Evolutionary conservation across 257 asterid species (phyloP).

Genomic region (Anisodus acutangulus): DNA sequence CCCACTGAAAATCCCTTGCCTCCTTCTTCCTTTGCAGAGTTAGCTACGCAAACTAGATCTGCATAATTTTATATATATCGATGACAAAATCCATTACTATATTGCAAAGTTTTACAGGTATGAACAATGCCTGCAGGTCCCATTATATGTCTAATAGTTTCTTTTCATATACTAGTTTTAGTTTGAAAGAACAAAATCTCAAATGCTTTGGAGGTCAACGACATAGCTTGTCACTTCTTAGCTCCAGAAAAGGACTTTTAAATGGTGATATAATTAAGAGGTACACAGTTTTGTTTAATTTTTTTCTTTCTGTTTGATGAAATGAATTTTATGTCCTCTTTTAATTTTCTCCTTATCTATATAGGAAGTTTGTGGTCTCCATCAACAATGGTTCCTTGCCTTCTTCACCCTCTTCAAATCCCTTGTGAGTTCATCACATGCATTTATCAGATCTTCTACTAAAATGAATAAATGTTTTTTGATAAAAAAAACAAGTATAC

Average conservation of each 20-base stretch:
- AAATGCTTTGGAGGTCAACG: slow-evolving; percentile 17
- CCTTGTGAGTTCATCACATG: slow-evolving; percentile 46
- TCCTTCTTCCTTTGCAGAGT: too few species aligned
- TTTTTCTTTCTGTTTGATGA: background rate
- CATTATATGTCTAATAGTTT: background rate
- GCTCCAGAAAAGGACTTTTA: background rate
- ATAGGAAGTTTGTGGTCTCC: slow-evolving; percentile 35
- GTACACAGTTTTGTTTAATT: background rate
- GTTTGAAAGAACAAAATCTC: background rate
- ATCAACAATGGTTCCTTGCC: slow-evolving; percentile 49
- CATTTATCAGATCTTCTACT: background rate
- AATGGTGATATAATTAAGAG: slow-evolving; percentile 7
- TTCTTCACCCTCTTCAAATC: slow-evolving; percentile 50
- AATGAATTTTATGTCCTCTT: background rate
- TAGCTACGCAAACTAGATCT: too few species aligned
- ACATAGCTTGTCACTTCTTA: background rate
- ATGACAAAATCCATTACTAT: slow-evolving; percentile 28
- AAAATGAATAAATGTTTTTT: background rate
- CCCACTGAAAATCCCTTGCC: background rate
- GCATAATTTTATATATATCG: background rate
- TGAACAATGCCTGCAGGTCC: slow-evolving; percentile 3
- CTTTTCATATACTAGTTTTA: background rate
- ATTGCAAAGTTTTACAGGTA: background rate
- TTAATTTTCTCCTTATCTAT: background rate
- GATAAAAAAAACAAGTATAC: background rate